Evolutionary conservation across 257 asterid species (phyloP), one percentile per base, ranked within the genome.

Genomic region (Solanum megistacrolobum): DNA sequence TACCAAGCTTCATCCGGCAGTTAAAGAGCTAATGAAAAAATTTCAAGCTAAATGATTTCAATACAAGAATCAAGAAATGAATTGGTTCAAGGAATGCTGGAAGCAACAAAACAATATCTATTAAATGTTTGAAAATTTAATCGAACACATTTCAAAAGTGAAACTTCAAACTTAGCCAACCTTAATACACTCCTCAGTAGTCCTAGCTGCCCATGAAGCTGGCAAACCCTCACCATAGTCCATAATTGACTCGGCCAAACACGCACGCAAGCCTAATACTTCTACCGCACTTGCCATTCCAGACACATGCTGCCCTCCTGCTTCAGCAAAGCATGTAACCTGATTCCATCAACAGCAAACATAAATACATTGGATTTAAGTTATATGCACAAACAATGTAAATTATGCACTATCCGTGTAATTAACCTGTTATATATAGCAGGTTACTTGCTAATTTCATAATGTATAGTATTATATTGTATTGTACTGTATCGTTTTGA

Each of bases 261-360:
- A 95, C 1, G 96, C 98, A 8, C 98, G 95, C 88, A 94, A 89
- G 27, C 98, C 98, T 83, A 95, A 90, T 68, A 83, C 73, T 73
- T 92, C 93, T 9, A 95, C 94, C 12, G 98, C 98, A 89, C 93
- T 93, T 10, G 93, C 96, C 98, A 94, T 95, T 73, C 93, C 98
- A 0, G 94, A 75, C 60, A 95, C 93, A 87, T 94, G 97, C 91
- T 95, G 96, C 52, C 98, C 98, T 60, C 98, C 98, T 1, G 97
- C 98, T 90, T 95, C 98, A 32, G 97, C 98, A 88, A 95, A 93
- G 92, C 98, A 93, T 5, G 96, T 95, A n/a, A 95, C 98, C 98
- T 94, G 72, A 74, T 48, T 46, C 82, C 86, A 79, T 12, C 27
- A 43, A 39, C 62, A 20, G 20, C 23, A 86, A 55, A 25, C 83